phyloP scores from a whole-genome alignment of 2,329 filamentous ascomycete species.

The Ambrosiella cleistominuta region DNA sequence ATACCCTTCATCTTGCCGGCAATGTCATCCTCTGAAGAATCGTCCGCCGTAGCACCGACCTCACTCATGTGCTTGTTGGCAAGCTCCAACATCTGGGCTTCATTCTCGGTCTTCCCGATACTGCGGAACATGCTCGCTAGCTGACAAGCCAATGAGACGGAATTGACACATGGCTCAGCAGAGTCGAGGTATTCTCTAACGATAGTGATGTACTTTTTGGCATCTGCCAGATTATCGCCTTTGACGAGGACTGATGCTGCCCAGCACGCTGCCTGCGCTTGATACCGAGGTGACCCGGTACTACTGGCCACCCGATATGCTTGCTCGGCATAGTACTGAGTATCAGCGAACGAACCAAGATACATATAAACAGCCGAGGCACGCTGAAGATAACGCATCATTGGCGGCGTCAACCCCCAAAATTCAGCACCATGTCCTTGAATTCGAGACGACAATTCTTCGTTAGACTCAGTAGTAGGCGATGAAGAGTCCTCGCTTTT shows the following conservation, averaged over 20 bases:
- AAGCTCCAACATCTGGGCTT: constrained; percentile 26
- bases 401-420: constrained; percentile 60
- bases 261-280: constrained; percentile 36
- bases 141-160: constrained; percentile 29
- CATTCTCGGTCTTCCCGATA: constrained; percentile 27
- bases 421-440: constrained; percentile 39
- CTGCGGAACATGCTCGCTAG: constrained; percentile 39
- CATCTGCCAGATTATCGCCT: constrained; percentile 24
- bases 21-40: constrained; percentile 7
- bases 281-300: constrained; percentile 43
- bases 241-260: constrained; percentile 37
- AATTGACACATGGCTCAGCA: constrained; percentile 10
- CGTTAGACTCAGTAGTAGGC: constrained; percentile 16
- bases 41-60: neutral
- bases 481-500: constrained; percentile 17
- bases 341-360: constrained; percentile 74
- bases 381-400: constrained; percentile 55
- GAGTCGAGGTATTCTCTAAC: constrained; percentile 6
- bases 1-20: constrained; percentile 21
- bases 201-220: constrained; percentile 8
- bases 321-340: constrained; percentile 72
- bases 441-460: constrained; percentile 13
- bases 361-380: constrained; percentile 66
- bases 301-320: constrained; percentile 58
- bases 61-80: constrained; percentile 30